Evolutionary conservation across 768 basidiomycete species (phyloP), one percentile per base, ranked within the genome.

Genomic region (Cystofilobasidium ferigula): DNA sequence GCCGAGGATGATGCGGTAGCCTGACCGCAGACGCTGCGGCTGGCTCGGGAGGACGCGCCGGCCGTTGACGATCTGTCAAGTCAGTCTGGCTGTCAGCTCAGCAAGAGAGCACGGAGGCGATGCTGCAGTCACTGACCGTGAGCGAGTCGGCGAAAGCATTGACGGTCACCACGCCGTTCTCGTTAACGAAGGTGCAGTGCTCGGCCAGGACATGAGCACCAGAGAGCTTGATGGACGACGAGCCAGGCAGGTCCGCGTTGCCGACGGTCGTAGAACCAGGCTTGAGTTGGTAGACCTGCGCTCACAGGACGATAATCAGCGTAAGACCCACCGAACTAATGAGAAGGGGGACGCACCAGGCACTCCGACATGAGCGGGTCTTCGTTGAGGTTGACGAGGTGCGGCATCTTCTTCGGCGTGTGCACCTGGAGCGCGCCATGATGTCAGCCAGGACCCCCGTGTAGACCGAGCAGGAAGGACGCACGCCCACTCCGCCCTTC

Each of bases 321-420:
- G 38, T 24, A 60, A 18, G 12, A 47, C 45, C 30, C 28, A 62
- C 18, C 20, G 13, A 43, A 14, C 42, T 89, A 71, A 89, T 86
- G 72, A 65, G n/a, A 26, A 70, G 93, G 74, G n/a, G 28, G 1
- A 54, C 51, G 30, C 51, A 54, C 58, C 58, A 48, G 32, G 45
- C 63, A 45, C 28, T 63, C 70, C 10, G 69, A 70, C 71, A 71
- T 71, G 20, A 71, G 62, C 22, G 71, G 71, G 83, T 86, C 87
- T 83, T 87, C 86, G 75, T 87, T 87, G 85, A 68, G 57, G 36
- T 68, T 68, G 47, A 93, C 89, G 69, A 95, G 79, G 80, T 93
- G 90, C 6, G 91, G 89, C 85, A 88, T 91, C 82, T 86, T 90
- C 82, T 97, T 98, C 35, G 95, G 95, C 26, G 95, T 92, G 79